Evolutionary conservation across 306 rosid species (phyloP).

Genomic region (Astragalus glycyphyllos): DNA sequence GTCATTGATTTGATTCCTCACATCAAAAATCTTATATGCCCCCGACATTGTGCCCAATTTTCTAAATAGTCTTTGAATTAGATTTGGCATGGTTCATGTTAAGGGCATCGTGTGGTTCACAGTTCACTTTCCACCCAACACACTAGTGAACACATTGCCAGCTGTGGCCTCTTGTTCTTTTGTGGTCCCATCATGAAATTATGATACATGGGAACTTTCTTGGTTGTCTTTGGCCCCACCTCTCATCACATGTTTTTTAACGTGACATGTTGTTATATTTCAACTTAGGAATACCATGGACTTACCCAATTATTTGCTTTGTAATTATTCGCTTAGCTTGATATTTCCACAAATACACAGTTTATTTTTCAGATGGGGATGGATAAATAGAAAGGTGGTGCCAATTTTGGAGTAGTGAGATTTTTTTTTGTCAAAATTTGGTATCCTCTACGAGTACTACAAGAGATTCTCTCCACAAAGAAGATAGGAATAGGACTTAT

Average conservation of each 20-base stretch:
- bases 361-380: constrained; percentile 13
- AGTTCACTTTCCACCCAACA: constrained; percentile 42
- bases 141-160: constrained; percentile 39
- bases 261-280: constrained; percentile 35
- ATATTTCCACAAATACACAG: background rate
- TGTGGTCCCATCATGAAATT: constrained; percentile 33
- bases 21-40: constrained; percentile 15
- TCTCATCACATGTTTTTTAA: constrained; percentile 40
- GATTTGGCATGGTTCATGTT: constrained; percentile 6
- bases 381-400: background rate
- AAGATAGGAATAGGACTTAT: too few relatives aligned
- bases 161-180: constrained; percentile 44
- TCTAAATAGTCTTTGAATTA: background rate
- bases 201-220: constrained; percentile 43
- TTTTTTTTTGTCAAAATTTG: too few relatives aligned
- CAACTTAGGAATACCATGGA: constrained; percentile 6
- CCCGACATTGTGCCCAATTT: constrained; percentile 10
- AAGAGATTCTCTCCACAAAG: too few relatives aligned
- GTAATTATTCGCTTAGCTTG: constrained; percentile 6
- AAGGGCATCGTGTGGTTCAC: constrained; percentile 46
- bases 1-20: constrained; percentile 13
- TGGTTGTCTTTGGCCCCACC: constrained; percentile 44
- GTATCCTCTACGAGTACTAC: too few relatives aligned
- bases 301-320: constrained; percentile 35
- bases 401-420: background rate